Conservation (phyloP, 257 asterid genomes). For the Nyctanthes arbortristis region DNA sequence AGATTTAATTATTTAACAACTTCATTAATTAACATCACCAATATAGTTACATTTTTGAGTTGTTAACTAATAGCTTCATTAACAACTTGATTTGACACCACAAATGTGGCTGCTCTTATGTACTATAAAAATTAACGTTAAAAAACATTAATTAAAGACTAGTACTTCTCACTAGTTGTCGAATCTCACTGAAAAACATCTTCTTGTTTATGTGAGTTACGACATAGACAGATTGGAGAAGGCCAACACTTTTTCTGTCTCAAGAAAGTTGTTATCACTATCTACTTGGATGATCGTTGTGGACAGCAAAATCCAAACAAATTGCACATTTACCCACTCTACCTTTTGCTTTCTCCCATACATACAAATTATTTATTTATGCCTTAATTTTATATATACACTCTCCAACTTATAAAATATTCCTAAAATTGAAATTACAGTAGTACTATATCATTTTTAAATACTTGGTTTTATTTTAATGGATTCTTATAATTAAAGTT, state of each 20-base stretch:
- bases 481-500: too few relatives aligned
- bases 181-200: conserved; percentile 68
- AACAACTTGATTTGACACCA: too few relatives aligned
- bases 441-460: too few relatives aligned
- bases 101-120: too few relatives aligned
- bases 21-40: neutral
- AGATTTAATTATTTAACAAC: conserved; percentile 20
- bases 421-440: too few relatives aligned
- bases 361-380: neutral
- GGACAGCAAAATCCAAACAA: conserved; percentile 60
- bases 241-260: neutral
- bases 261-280: conserved; percentile 18
- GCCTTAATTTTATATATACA: too few relatives aligned
- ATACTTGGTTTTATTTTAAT: too few relatives aligned
- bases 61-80: conserved; percentile 12
- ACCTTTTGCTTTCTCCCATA: conserved; percentile 51
- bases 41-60: too few relatives aligned
- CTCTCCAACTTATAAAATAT: too few relatives aligned
- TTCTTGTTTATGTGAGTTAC: conserved; percentile 19
- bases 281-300: conserved; percentile 48
- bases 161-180: too few relatives aligned
- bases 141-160: too few relatives aligned
- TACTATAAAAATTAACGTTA: too few relatives aligned
- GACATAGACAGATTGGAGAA: neutral
- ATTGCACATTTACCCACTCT: conserved; percentile 53